phyloP scores from a whole-genome alignment of 371 early-diverging fungal genomes.

The Dipsacomyces acuminosporus region DNA sequence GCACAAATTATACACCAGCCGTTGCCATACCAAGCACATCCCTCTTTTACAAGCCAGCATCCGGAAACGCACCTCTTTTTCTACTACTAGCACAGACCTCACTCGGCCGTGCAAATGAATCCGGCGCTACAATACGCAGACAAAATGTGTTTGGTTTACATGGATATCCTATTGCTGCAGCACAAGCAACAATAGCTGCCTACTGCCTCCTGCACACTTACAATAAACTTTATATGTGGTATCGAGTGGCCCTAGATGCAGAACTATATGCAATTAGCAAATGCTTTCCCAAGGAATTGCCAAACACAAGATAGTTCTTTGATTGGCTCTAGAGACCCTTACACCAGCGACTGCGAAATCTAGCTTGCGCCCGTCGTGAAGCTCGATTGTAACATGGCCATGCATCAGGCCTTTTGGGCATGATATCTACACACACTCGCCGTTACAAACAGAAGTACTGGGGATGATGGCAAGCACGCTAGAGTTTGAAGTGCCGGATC shows the following conservation, averaged over 20 bases:
- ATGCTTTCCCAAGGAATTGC: too few species aligned
- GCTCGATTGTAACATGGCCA: slow-evolving; percentile 23
- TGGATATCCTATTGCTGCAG: background rate
- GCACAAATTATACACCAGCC: too few species aligned
- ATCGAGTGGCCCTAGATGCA: background rate
- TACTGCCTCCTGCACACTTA: too few species aligned
- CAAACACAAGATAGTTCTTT: too few species aligned
- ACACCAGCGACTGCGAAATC: slow-evolving; percentile 13
- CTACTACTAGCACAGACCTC: slow-evolving; percentile 15
- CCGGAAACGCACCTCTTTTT: slow-evolving; percentile 43
- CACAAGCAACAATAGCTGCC: too few species aligned
- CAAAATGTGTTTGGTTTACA: background rate
- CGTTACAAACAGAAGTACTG: too few species aligned
- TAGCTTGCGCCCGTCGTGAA: slow-evolving; percentile 10
- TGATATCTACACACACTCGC: slow-evolving; percentile 15
- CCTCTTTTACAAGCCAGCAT: too few species aligned
- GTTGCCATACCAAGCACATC: too few species aligned
- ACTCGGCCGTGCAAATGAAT: background rate
- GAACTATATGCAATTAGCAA: background rate
- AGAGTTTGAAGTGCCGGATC: background rate
- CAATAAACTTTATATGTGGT: background rate
- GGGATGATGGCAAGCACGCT: background rate
- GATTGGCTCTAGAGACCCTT: too few species aligned
- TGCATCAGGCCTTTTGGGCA: slow-evolving; percentile 33
- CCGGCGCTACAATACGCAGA: slow-evolving; percentile 10